Base-by-base conservation (phyloP, 2,329 filamentous ascomycete species). In the Aspergillus sp. region DNA sequence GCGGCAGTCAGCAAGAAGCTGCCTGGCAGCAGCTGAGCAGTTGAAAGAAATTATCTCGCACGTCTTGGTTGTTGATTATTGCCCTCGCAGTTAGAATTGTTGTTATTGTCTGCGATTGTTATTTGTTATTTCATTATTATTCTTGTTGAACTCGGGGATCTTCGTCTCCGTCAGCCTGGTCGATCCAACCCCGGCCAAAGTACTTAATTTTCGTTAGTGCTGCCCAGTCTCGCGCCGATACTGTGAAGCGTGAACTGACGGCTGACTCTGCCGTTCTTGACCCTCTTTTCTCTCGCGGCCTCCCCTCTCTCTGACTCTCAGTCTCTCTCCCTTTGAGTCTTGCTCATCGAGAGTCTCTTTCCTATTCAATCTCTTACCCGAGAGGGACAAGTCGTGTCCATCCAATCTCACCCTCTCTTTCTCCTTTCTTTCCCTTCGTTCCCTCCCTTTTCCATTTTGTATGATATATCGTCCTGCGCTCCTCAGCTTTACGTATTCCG, bases 231-330 rank as follows among this genome's bases (percentile, higher is more conserved):
- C 41, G 44, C 46, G 42, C 33, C 49, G 19, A 22, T 51, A 27
- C 33, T n/a, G 45, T 47, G 27, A 30, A 30, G 27, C 9, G 27
- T 30, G 27, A 30, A 30, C 27, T 30, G 27, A 61, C 51, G 52
- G 57, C 56, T 56, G 59, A 55, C 56, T 56, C 49, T 54, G 50
- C 55, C 55, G 47, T 46, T 41, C 39, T 24, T 37, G 55, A 49
- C 55, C 59, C 51, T 54, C 51, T 55, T 50, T 55, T 55, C 34
- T 54, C 30, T 48, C 44, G 20, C 24, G 42, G 27, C 17, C 27
- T 30, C 24, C 22, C 24, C 41, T 20, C 40, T 49, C 30, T 24
- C 19, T 17, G 15, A 15, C 49, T 42, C 48, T 34, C 22, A n/a
- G 8, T 42, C 54, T 19, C 9, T 40, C 17, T 44, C 11, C 6